Evolutionary conservation across 2,329 filamentous ascomycete species (phyloP).

Genomic region (Xylariaceae sp.): DNA sequence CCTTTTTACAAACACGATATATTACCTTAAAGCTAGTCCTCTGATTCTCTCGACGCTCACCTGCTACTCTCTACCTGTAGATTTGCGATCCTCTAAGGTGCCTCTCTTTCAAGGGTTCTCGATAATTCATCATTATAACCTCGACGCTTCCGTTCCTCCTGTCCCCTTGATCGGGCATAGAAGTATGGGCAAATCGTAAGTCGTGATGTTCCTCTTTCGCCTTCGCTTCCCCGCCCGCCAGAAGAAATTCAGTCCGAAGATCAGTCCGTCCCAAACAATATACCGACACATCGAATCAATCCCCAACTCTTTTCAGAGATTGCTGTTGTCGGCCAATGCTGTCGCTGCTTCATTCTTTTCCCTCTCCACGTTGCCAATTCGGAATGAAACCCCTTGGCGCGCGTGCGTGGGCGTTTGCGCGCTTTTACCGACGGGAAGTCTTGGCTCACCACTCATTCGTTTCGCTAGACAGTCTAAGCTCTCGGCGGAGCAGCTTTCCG

Average conservation of each 20-base stretch:
- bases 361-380: not conserved
- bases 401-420: not conserved
- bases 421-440: not conserved
- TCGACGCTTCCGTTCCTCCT: not conserved
- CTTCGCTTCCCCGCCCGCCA: slow-evolving; percentile 10
- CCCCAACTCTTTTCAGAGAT: slow-evolving; percentile 9
- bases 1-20: not conserved
- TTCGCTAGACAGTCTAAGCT: slow-evolving; percentile 85
- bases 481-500: slow-evolving; percentile 88
- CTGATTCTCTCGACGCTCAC: not conserved
- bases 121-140: not conserved
- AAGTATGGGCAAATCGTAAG: slow-evolving; percentile 33
- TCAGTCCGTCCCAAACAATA: not conserved
- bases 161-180: slow-evolving; percentile 10
- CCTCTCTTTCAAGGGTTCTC: slow-evolving; percentile 1
- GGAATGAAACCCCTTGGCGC: not conserved
- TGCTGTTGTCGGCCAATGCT: not conserved
- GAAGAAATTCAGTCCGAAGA: not conserved
- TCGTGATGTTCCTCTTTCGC: slow-evolving; percentile 5
- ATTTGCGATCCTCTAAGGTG: not conserved
- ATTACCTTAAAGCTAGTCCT: not conserved
- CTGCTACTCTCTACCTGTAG: not conserved
- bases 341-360: not conserved
- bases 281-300: not conserved
- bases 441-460: slow-evolving; percentile 9